Evolutionary conservation across 306 rosid genomes (phyloP), one percentile per base, ranked within the genome.

Genomic region (Hippophae tibetana): DNA sequence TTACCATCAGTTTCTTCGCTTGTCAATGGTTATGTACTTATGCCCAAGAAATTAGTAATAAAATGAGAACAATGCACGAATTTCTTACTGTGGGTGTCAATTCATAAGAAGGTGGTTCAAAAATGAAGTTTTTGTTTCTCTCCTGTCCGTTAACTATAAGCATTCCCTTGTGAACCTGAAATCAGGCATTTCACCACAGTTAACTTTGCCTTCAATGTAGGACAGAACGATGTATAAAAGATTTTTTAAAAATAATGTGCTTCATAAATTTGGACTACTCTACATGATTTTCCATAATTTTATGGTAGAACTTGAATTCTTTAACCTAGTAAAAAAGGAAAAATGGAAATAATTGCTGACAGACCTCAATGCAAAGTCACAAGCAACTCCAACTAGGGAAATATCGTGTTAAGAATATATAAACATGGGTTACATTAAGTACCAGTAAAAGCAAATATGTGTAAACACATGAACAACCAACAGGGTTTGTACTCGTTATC

Each of bases 131-230:
- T 76, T 93, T 97, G 56, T 77, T 71, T 78, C 97, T 88, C 78
- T 93, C 95, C 51, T 80, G 86, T 59, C 99, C 99, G 69, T 93
- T 93, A 54, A 93, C 90, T 12, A 93, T 53, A 59, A 93, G 88
- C 71, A 71, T 89, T 65, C 99, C 99, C 45, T 86, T 84, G 54
- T 61, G 97, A 67, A 88, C 94, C 99, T 92, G 88, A 69, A 66
- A 66, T 46, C 42, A 70, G 46, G 53, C 52, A 54, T n/a, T 57
- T 48, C 13, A 43, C 58, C n/a, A 6, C 41, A 9, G 10, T 31
- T 31, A 31, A 31, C 38, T 2, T 31, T 31, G 3, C 38, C 38
- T 31, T 31, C 38, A 31, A 31, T 31, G 38, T 31, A 31, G 38
- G 38, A 31, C 4, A 31, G 38, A 2, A 31, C 5, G 38, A 31